Evolutionary conservation across 345 rosid genomes (phyloP), one percentile per base, ranked within the genome.

Genomic region (Raphanus sativus): DNA sequence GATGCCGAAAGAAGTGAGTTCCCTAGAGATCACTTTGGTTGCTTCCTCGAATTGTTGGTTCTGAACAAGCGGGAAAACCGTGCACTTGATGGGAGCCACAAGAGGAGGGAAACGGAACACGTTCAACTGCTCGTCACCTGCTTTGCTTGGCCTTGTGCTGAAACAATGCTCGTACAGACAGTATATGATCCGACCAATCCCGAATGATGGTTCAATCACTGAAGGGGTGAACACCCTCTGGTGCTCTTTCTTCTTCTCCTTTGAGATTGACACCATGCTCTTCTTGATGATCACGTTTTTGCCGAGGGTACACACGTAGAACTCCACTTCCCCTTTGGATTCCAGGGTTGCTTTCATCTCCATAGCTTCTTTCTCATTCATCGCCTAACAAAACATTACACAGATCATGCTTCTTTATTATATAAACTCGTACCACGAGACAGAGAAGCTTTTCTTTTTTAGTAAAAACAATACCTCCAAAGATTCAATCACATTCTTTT

Each of bases 151-250:
- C 80, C 97, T 89, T 26, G 82, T 88, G 82, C 89, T 90, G 85
- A 89, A 95, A 58, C 91, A 89, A 76, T 95, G 99, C 84, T 95
- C 96, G 33, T 71, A 95, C 25, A 95, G 89, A 77, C 99, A 95
- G 32, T 90, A 92, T 70, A 95, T 89, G 60, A 95, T 95, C 52
- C 99, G 86, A 15, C 99, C 99, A 77, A 95, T 89, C 62, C 98
- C 97, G 55, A 95, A 95, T 0, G 98, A 95, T 40, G 99, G 99
- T 60, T 90, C 99, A 61, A 95, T 89, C 66, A 95, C 98, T 13
- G 94, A 95, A 1, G 99, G 98, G 2, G 91, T 92, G 83, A 92
- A 94, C 70, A 87, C 90, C 70, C 99, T 81, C 76, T 92, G 97
- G 77, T 92, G 88, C 83, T 88, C 99, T 73, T 87, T 89, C 87